Conservation (phyloP, 345 rosid genomes). For the Chamaenerion angustifolium region DNA sequence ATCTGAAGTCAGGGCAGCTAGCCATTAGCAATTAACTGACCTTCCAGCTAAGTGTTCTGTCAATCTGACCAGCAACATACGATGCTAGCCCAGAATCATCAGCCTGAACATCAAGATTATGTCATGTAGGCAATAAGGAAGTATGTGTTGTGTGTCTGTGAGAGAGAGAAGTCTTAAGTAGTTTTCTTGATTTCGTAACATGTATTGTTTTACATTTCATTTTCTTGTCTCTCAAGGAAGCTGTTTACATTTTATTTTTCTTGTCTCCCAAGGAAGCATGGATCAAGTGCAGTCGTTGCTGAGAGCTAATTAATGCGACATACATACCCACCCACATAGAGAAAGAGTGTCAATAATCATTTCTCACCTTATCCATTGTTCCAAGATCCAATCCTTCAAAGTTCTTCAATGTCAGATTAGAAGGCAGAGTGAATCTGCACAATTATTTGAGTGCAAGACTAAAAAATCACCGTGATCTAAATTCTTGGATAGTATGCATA, state of each 20-base stretch:
- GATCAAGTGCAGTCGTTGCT: too few relatives aligned
- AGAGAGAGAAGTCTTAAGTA: too few relatives aligned
- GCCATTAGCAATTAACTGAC: slow-evolving; percentile 14
- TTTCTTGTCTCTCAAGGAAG: too few relatives aligned
- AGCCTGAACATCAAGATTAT: slow-evolving; percentile 13
- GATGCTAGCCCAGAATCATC: slow-evolving; percentile 84
- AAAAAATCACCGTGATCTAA: background rate
- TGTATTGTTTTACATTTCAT: too few relatives aligned
- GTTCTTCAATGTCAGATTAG: slow-evolving; percentile 65
- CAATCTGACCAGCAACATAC: slow-evolving; percentile 78
- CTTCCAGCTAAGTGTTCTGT: slow-evolving; percentile 82
- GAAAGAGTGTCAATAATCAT: background rate
- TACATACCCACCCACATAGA: too few relatives aligned
- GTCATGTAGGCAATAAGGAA: too few relatives aligned
- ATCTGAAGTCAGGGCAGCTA: too few relatives aligned
- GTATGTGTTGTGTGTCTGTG: too few relatives aligned
- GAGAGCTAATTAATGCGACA: too few relatives aligned
- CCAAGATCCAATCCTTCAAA: slow-evolving; percentile 82
- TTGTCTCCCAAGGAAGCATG: too few relatives aligned
- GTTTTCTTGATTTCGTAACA: too few relatives aligned
- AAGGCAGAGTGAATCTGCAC: slow-evolving; percentile 62
- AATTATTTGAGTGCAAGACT: slow-evolving; percentile 3
- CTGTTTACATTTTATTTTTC: too few relatives aligned
- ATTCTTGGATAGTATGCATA: background rate
- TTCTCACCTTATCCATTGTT: slow-evolving; percentile 55